Percentiles rank a stretch among this genome's conserved stretches.
Conservation (phyloP, 345 rosid genomes). For the Erodium maritimum region DNA sequence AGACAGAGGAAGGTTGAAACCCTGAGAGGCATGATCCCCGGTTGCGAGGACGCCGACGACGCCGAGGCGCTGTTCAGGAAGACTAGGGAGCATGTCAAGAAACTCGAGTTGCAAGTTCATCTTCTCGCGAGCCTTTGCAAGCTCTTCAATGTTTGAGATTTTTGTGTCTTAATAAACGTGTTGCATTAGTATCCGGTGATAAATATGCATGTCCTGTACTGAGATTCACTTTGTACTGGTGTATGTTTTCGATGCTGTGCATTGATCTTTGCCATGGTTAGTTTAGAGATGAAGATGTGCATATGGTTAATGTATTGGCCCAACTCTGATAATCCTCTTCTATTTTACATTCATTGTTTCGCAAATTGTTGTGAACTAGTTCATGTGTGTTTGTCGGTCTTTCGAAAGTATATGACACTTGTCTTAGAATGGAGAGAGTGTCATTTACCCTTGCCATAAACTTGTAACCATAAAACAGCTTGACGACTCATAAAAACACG, state of each 20-base stretch:
- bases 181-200: no score
- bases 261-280: neutral
- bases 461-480: no score
- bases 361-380: conserved; percentile 44
- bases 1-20: conserved; percentile 22
- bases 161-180: neutral
- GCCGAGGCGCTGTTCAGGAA: conserved; percentile 34
- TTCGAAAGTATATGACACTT: no score
- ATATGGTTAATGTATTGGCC: conserved; percentile 61
- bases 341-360: conserved; percentile 77
- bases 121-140: conserved; percentile 13
- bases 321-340: conserved; percentile 56
- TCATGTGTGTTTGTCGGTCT: no score
- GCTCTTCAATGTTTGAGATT: conserved; percentile 19
- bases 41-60: conserved; percentile 32
- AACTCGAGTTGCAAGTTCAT: conserved; percentile 30
- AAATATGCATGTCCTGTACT: no score
- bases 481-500: no score
- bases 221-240: no score
- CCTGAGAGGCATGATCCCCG: conserved; percentile 33
- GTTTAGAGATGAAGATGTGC: conserved; percentile 11
- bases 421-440: no score
- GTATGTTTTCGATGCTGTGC: no score
- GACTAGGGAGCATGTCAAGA: conserved; percentile 32
- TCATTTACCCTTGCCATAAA: no score